phyloP scores from a whole-genome alignment of 192 early-diverging fungal species.

The Phlyctochytrium arcticum region DNA sequence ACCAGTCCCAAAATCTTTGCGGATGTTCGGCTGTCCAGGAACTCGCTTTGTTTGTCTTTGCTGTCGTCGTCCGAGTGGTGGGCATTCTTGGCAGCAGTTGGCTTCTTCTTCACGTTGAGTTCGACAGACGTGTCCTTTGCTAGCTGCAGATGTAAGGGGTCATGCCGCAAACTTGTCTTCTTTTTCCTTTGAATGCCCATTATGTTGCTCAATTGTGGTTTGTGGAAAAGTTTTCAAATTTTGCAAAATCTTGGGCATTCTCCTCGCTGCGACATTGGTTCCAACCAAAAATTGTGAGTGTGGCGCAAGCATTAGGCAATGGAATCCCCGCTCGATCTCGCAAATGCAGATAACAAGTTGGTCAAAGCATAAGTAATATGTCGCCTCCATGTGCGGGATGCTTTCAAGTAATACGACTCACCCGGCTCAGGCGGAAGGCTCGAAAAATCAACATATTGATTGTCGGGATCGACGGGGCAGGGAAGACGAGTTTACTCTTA shows the following conservation, averaged over 20 bases:
- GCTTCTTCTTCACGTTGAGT: not conserved
- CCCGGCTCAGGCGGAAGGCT: not conserved
- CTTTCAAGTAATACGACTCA: not conserved
- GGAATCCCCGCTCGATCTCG: no score
- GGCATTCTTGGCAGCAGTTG: not conserved
- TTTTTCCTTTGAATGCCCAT: constrained; percentile 25
- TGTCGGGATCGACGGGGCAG: constrained; percentile 24
- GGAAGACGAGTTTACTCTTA: constrained; percentile 23
- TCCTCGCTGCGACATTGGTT: no score
- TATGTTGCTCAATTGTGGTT: not conserved
- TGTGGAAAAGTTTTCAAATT: not conserved
- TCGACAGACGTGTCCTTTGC: constrained; percentile 55
- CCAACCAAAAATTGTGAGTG: no score
- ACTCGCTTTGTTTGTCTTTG: not conserved
- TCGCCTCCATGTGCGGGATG: not conserved
- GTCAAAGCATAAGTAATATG: not conserved
- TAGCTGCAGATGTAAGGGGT: constrained; percentile 81
- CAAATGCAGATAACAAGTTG: not conserved
- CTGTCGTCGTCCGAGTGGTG: constrained; percentile 13
- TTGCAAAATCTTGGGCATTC: no score
- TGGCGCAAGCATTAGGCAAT: no score
- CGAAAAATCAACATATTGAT: constrained; percentile 3
- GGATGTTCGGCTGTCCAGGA: constrained; percentile 86
- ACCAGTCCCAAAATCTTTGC: constrained; percentile 85
- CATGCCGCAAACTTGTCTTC: constrained; percentile 53